A percentile compares a stretch with the other conserved stretches of the same genome.
phyloP scores from a whole-genome alignment of 2,329 filamentous ascomycete genomes.

The Purpureocillium takamizusanense region DNA sequence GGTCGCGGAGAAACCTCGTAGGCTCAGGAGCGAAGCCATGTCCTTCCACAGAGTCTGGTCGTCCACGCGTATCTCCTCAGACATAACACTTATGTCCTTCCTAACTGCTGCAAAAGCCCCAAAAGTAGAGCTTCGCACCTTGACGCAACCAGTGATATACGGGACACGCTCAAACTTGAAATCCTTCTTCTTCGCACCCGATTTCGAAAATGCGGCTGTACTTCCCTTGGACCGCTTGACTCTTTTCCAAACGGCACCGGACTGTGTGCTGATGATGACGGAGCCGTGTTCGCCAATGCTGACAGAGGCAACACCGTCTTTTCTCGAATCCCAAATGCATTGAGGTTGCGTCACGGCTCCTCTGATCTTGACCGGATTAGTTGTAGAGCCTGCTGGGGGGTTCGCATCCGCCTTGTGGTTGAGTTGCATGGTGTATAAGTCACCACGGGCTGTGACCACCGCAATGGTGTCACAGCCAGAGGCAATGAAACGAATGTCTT shows the following conservation, averaged over 20 bases:
- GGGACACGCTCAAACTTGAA: conserved; percentile 94
- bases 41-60: conserved; percentile 67
- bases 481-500: conserved; percentile 63
- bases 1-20: conserved; percentile 47
- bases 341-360: conserved; percentile 70
- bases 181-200: conserved; percentile 64
- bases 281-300: conserved; percentile 87
- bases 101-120: conserved; percentile 85
- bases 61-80: conserved; percentile 57
- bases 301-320: conserved; percentile 78
- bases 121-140: conserved; percentile 79
- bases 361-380: conserved; percentile 84
- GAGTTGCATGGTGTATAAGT: conserved; percentile 78
- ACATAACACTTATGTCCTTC: conserved; percentile 74
- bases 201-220: conserved; percentile 40
- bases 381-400: conserved; percentile 63
- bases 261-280: conserved; percentile 86
- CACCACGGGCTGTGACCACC: conserved; percentile 73
- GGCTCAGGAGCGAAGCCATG: conserved; percentile 58
- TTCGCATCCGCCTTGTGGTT: conserved; percentile 57
- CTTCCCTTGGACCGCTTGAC: conserved; percentile 77
- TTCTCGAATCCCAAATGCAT: conserved; percentile 82
- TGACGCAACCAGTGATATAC: conserved; percentile 74
- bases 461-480: conserved; percentile 89
- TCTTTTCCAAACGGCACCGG: conserved; percentile 87